Percentiles rank a stretch among this genome's conserved stretches.
phyloP scores from a whole-genome alignment of 2,329 filamentous ascomycete genomes.

The Hypoxylon sp. region DNA sequence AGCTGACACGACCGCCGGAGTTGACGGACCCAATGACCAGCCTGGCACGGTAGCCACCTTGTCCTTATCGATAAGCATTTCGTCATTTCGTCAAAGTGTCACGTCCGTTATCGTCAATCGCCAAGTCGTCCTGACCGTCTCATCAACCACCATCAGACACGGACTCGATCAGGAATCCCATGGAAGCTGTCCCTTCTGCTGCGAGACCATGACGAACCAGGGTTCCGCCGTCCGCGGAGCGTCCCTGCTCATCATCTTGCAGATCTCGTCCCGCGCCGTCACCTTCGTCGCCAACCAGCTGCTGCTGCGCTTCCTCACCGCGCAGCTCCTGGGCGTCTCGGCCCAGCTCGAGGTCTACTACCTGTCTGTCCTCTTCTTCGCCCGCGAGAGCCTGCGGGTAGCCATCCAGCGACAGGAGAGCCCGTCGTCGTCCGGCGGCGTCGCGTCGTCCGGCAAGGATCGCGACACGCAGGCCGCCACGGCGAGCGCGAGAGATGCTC shows the following conservation, averaged over 20 bases:
- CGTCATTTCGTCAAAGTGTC: no score
- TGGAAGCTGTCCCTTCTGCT: not conserved
- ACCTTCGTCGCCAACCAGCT: slow-evolving; percentile 94
- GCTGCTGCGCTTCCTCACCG: slow-evolving; percentile 86
- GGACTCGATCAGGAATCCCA: not conserved
- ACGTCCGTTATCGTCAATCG: no score
- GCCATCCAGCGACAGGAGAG: slow-evolving; percentile 80
- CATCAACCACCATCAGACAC: not conserved
- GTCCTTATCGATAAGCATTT: no score
- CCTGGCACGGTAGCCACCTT: no score
- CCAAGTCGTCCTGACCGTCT: not conserved
- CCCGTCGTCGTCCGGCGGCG: slow-evolving; percentile 41
- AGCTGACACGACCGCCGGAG: no score
- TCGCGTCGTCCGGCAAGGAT: slow-evolving; percentile 27
- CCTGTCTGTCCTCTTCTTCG: slow-evolving; percentile 92
- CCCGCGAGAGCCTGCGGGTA: slow-evolving; percentile 89
- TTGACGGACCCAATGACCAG: no score
- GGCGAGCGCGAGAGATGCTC: slow-evolving; percentile 55
- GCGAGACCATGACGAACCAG: slow-evolving; percentile 9
- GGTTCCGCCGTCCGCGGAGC: slow-evolving; percentile 69
- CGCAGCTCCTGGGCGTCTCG: slow-evolving; percentile 82
- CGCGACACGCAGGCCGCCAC: slow-evolving; percentile 35
- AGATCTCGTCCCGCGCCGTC: slow-evolving; percentile 83
- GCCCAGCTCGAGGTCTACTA: slow-evolving; percentile 94
- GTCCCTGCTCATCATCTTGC: slow-evolving; percentile 85